These are phyloP conservation scores for Globisporangium parvum DNA, from an alignment of 352 stramenopile genomes.

Conservation along the genomic window DNA sequence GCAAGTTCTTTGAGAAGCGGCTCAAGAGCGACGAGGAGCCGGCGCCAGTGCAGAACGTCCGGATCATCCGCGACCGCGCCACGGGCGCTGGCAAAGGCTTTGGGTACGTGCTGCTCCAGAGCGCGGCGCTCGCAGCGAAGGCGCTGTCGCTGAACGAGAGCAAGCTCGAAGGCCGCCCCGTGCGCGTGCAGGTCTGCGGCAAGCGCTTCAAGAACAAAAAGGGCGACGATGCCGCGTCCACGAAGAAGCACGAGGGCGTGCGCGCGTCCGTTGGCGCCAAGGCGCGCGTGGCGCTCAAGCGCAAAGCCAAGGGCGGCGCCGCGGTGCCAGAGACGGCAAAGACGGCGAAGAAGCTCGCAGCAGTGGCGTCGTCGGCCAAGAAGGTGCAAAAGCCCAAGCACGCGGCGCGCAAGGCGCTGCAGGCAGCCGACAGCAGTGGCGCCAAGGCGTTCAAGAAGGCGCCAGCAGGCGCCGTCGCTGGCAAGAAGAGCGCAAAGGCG, in stretches of 20 bases:
- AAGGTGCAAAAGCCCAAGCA: constrained; percentile 55
- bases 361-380: constrained; percentile 22
- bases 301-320: constrained; percentile 12
- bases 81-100: constrained; percentile 90
- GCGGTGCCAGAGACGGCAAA: constrained; percentile 7
- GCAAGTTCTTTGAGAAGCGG: constrained; percentile 64
- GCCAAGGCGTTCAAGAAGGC: constrained; percentile 17
- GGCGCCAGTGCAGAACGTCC: constrained; percentile 77
- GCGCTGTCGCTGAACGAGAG: constrained; percentile 55
- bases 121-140: constrained; percentile 55
- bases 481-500: constrained; percentile 29
- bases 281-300: constrained; percentile 61
- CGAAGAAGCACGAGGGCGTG: constrained; percentile 50
- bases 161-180: constrained; percentile 63
- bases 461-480: neutral
- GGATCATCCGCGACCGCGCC: constrained; percentile 85
- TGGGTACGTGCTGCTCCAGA: constrained; percentile 85
- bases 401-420: constrained; percentile 36
- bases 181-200: constrained; percentile 74
- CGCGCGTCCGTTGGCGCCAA: constrained; percentile 45
- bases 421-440: constrained; percentile 12
- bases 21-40: constrained; percentile 63
- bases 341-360: constrained; percentile 30
- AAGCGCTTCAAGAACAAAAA: constrained; percentile 84
- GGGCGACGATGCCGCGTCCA: constrained; percentile 30